These are phyloP conservation scores for Skeletonema tropicum DNA, from an alignment of 108 stramenopile species.

Conservation along the genomic window DNA sequence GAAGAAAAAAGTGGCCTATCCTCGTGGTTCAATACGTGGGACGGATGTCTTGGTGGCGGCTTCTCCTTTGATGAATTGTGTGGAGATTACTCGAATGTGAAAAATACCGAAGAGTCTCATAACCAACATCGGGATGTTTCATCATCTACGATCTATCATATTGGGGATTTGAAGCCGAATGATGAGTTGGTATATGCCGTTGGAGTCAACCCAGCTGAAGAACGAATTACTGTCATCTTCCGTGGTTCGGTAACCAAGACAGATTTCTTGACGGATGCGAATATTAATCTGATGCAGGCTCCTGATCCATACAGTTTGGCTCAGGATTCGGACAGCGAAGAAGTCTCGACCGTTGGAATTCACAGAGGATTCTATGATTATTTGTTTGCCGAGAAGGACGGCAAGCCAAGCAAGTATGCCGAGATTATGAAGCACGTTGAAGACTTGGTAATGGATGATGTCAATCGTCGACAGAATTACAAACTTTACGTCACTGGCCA, in stretches of 20 bases:
- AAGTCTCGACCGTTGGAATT: conserved; percentile 34
- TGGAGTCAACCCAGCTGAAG: conserved; percentile 45
- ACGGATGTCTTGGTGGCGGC: conserved; percentile 39
- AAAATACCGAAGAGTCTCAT: neutral
- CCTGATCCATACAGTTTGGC: conserved; percentile 48
- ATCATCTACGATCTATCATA: conserved; percentile 42
- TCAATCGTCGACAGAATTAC: conserved; percentile 35
- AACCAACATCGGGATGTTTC: neutral
- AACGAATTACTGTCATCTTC: conserved; percentile 65
- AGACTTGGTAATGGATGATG: conserved; percentile 43
- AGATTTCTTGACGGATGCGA: conserved; percentile 75
- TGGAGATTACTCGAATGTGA: conserved; percentile 16
- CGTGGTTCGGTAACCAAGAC: conserved; percentile 65
- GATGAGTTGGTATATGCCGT: conserved; percentile 75
- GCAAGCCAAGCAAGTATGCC: conserved; percentile 52
- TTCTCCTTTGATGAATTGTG: conserved; percentile 41
- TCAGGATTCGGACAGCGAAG: neutral
- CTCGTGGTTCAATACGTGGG: conserved; percentile 34
- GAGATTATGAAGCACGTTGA: conserved; percentile 60
- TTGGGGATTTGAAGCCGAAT: conserved; percentile 57
- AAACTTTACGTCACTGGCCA: conserved; percentile 75
- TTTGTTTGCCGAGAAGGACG: conserved; percentile 49
- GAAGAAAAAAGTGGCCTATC: conserved; percentile 8
- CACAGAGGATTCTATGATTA: conserved; percentile 78
- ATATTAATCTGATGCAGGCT: conserved; percentile 42